Evolutionary conservation across 768 basidiomycete genomes (phyloP).

Genomic region (Russula griseocarnosa): DNA sequence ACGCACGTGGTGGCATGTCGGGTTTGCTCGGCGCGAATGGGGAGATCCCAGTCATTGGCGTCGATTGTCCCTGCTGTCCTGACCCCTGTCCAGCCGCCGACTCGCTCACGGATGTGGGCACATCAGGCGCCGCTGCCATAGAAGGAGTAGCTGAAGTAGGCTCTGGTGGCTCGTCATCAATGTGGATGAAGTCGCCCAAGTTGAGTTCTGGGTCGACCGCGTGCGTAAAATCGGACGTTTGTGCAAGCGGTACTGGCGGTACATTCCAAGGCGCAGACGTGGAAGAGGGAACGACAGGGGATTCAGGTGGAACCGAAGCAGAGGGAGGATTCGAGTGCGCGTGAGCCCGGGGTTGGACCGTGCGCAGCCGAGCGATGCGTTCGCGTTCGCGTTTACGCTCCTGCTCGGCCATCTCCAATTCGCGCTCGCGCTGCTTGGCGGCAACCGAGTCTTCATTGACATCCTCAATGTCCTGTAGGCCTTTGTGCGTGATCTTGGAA

Average conservation of each 20-base stretch:
- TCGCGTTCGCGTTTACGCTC: slow-evolving; percentile 73
- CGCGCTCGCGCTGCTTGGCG: slow-evolving; percentile 38
- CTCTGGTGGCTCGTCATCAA: slow-evolving; percentile 29
- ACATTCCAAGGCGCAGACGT: slow-evolving; percentile 49
- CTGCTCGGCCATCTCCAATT: slow-evolving; percentile 47
- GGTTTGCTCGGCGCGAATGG: slow-evolving; percentile 39
- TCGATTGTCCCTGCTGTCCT: slow-evolving; percentile 22
- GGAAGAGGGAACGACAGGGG: slow-evolving; percentile 47
- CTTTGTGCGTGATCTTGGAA: slow-evolving; percentile 92
- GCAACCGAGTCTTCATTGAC: slow-evolving; percentile 44
- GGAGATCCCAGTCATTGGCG: slow-evolving; percentile 34
- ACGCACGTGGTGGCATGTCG: slow-evolving; percentile 45
- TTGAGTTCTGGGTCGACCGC: slow-evolving; percentile 25
- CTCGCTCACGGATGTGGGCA: slow-evolving; percentile 16
- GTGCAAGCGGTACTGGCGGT: slow-evolving; percentile 48
- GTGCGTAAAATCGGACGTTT: slow-evolving; percentile 40
- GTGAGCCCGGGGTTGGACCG: slow-evolving; percentile 36
- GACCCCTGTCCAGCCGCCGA: slow-evolving; percentile 14
- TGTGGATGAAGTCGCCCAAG: slow-evolving; percentile 29
- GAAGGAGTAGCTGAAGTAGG: slow-evolving; percentile 19
- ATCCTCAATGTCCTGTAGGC: slow-evolving; percentile 85
- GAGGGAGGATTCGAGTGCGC: slow-evolving; percentile 32
- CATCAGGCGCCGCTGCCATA: neutral
- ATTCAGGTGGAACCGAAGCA: slow-evolving; percentile 65
- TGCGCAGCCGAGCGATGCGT: slow-evolving; percentile 53